Conservation (phyloP, 225 moss, liverwort and hornwort species). For the Bryoerythrophyllum caledonicum region DNA sequence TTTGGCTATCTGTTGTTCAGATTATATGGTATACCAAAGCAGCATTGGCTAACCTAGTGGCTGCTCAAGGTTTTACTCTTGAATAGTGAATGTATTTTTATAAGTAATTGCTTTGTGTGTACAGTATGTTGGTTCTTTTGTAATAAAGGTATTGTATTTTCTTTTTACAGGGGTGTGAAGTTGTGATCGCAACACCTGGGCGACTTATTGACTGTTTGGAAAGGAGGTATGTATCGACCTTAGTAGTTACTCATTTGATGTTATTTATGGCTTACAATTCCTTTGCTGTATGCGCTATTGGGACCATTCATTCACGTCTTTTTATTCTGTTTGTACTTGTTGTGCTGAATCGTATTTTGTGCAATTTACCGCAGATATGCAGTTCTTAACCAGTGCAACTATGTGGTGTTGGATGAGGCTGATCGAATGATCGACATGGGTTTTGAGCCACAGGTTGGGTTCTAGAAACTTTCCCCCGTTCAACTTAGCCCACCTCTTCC, state of each 20-base stretch:
- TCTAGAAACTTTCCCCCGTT: neutral
- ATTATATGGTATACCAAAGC: neutral
- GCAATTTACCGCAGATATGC: conserved; percentile 68
- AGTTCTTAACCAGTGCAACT: conserved; percentile 97
- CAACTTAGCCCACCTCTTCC: neutral
- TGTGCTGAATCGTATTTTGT: conserved; percentile 12
- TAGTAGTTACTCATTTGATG: neutral
- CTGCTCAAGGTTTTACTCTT: neutral
- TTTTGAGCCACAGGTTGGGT: conserved; percentile 88
- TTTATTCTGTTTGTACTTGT: neutral
- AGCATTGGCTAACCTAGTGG: neutral
- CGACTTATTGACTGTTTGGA: conserved; percentile 96
- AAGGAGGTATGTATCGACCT: conserved; percentile 59
- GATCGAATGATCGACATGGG: conserved; percentile 99
- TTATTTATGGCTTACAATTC: neutral
- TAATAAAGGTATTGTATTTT: conserved; percentile 7
- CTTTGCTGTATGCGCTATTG: neutral
- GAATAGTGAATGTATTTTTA: neutral
- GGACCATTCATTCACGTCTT: neutral
- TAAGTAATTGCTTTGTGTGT: conserved; percentile 7
- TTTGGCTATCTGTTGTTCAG: neutral
- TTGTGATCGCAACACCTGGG: conserved; percentile 97
- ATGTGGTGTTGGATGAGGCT: conserved; percentile 96
- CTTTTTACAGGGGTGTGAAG: conserved; percentile 80
- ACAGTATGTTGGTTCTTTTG: neutral